Base-by-base conservation (phyloP, 2,329 filamentous ascomycete species). In the Ophiocordyceps camponoti-saundersi region DNA sequence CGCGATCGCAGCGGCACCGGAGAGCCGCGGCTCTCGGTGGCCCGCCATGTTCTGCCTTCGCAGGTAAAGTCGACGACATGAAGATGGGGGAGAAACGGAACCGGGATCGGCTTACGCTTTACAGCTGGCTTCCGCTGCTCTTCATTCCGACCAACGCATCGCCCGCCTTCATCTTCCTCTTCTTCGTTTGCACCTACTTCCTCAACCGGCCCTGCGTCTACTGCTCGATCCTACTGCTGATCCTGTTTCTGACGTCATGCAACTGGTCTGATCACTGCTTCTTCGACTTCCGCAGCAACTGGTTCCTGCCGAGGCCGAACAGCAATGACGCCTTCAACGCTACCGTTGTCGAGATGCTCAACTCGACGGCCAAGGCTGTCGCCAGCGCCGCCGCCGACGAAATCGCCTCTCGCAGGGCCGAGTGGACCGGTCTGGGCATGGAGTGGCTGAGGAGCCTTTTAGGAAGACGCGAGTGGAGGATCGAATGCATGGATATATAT, bases 171-270 rank as follows among this genome's bases (percentile, higher is more conserved):
- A 85, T 92, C 62, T 78, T 90, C 67, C 77, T 87, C 66, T 87
- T 92, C 72, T 82, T 98, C 69, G 74, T 87, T 53, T 87, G 89
- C 64, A 95, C 89, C 53, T 96, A 95, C 72, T 85, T 94, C 66
- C 80, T 98, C 57, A 94, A 95, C 68, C 82, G 90, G 47, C 92
- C 92, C 47, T 98, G 92, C 70, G 82, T 95, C 56, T 98, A 98
- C 74, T 98, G 92, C 76, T 95, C 88, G 50, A 80, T 95, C 51
- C 82, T 98, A 47, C 85, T 98, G 44, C 76, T 95, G 53, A 88
- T 96, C 56, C 86, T 98, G 55, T 94, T 95, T 70, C 76, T 89
- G 54, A 93, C 88, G 23, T 88, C 83, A 23, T 92, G 85, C 65
- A 82, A 89, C 73, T 92, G 85, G 85, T 85, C 82, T 53, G 84